phyloP scores from a whole-genome alignment of 805 yeast genomes.

The Cyberlindnera nakhonratchasimensis region DNA sequence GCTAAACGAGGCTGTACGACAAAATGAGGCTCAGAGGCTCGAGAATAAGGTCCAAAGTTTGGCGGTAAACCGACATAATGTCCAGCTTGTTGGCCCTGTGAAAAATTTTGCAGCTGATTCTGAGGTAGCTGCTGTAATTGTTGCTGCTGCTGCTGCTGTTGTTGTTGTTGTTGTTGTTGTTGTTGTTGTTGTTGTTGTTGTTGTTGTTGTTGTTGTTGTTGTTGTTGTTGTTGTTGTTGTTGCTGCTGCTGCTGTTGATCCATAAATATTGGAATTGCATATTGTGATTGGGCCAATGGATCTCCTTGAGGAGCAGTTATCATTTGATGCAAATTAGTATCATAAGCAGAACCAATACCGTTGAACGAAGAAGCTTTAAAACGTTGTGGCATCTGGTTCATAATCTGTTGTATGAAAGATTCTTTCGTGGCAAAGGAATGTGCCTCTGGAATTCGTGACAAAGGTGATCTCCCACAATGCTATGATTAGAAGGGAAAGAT shows the following conservation, averaged over 20 bases:
- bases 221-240: not conserved
- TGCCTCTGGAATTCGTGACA: not conserved
- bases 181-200: conserved; percentile 6
- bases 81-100: not conserved
- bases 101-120: not conserved
- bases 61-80: not conserved
- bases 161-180: not conserved
- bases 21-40: conserved; percentile 13
- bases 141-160: conserved; percentile 7
- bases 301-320: not conserved
- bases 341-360: conserved; percentile 6
- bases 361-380: conserved; percentile 14
- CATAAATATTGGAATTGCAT: not conserved
- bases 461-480: not conserved
- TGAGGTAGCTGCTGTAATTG: conserved; percentile 3
- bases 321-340: not conserved
- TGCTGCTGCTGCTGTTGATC: not conserved
- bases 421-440: not conserved
- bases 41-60: conserved; percentile 2
- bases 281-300: not conserved
- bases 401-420: not conserved
- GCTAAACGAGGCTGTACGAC: conserved; percentile 15
- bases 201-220: conserved; percentile 6
- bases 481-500: too few relatives aligned
- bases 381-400: conserved; percentile 8